Base-by-base conservation (phyloP, 805 yeast genomes). In the Cyberlindnera euphorbiiphila region DNA sequence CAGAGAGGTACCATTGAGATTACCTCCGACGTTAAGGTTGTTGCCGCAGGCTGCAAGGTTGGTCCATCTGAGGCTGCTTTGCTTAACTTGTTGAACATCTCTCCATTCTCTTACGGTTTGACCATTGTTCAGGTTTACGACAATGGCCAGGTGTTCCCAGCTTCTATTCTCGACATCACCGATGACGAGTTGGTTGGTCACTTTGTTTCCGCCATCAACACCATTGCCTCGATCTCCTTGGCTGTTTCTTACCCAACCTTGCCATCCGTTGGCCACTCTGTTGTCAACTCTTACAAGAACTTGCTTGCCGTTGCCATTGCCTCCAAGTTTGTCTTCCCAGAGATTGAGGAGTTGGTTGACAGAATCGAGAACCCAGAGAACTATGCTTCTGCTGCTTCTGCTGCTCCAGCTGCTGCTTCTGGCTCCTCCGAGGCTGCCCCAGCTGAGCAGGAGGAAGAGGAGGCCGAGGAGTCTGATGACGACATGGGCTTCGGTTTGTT, bases 1-100 rank as follows among this genome's bases (percentile, higher is more conserved):
- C 93, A 96, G 74, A 89, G 99, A 85, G 99, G 99, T 93, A 88
- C 96, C 76, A 93, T 93, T 82, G 99, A 93, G 78, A 93, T 93
- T 74, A 88, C 87, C 71, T 72, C 84, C 61, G 98, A 93, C 67
- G 95, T 93, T 64, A 85, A 85, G 78, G 96, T 93, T 68, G 95
- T 89, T 65, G 79, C 74, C 51, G 81, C 82, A 51, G 85, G 86
- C 64, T 64, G 65, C 67, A 86, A 75, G 74, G 98, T 93, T 64
- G 99, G 99, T 78, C 95, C 91, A 63, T 93, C 98, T 61, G 99
- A 93, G 81, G 98, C 99, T 60, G 68, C 96, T 59, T 78, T 93
- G 74, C 84, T 93, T 71, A 93, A 93, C 88, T 86, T 93, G 98
- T 82, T 93, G 77, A 82, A 91, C 93, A 93, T 93, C 69, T 93